A percentile compares a stretch with the other conserved stretches of the same genome.
Conservation (phyloP, 257 asterid genomes). For the Jacaranda copaia region DNA sequence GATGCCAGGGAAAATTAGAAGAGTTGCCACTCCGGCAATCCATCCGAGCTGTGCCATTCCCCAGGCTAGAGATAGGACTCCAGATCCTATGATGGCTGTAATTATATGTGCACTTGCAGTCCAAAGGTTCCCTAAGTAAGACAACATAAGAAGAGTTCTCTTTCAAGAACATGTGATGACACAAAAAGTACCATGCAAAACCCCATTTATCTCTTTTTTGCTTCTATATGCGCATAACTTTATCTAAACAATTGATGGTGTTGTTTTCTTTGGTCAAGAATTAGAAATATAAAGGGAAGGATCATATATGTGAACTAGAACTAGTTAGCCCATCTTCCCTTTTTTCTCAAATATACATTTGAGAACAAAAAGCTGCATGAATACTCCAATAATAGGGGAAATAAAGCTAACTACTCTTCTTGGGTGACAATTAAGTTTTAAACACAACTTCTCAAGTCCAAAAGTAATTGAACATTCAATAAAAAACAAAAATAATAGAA, state of each 20-base stretch:
- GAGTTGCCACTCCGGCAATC: conserved; percentile 63
- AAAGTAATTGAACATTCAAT: background rate
- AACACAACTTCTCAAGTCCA: background rate
- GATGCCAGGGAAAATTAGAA: conserved; percentile 56
- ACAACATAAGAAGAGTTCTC: conserved; percentile 10
- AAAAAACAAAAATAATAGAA: background rate
- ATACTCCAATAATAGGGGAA: background rate
- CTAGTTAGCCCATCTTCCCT: background rate
- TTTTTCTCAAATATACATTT: background rate
- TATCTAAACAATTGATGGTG: too few species aligned
- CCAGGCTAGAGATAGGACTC: conserved; percentile 82
- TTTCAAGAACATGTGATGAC: background rate
- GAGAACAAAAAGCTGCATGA: background rate
- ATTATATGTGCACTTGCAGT: conserved; percentile 83
- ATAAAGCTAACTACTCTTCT: background rate
- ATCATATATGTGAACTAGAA: too few species aligned
- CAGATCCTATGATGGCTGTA: conserved; percentile 76
- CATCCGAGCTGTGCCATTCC: conserved; percentile 83
- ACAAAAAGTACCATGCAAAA: too few species aligned
- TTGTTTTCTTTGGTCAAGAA: too few species aligned
- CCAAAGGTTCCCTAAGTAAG: conserved; percentile 55
- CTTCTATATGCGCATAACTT: too few species aligned
- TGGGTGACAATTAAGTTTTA: background rate
- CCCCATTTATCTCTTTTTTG: too few species aligned
- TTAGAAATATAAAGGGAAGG: too few species aligned